Conservation (phyloP, 495 filamentous ascomycete genomes). For the Daldinia caldariorum region DNA sequence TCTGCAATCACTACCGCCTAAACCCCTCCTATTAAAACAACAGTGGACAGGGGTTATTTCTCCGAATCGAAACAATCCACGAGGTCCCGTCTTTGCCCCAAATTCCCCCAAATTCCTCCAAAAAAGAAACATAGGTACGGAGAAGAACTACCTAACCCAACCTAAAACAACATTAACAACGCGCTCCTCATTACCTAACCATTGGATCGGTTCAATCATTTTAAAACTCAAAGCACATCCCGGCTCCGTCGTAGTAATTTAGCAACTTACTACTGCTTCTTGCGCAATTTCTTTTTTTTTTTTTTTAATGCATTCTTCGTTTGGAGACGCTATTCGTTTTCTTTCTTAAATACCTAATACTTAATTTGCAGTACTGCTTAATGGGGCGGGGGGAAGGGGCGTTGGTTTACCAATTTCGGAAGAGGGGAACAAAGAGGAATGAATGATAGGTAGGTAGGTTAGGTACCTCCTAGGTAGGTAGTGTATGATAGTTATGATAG, state of each 20-base stretch:
- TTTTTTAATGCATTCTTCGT: conserved; percentile 30
- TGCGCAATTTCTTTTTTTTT: conserved; percentile 29
- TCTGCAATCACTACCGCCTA: neutral
- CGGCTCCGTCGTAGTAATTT: conserved; percentile 16
- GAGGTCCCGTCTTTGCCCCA: too few relatives aligned
- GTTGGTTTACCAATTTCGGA: conserved; percentile 32
- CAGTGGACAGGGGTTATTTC: conserved; percentile 8
- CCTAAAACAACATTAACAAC: conserved; percentile 24
- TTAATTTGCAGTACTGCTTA: too few relatives aligned
- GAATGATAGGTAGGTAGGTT: neutral
- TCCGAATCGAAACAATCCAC: conserved; percentile 29
- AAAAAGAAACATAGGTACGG: too few relatives aligned
- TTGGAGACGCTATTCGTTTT: neutral
- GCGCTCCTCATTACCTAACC: conserved; percentile 8
- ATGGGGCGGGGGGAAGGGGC: too few relatives aligned
- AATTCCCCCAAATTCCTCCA: conserved; percentile 1
- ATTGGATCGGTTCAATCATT: conserved; percentile 34
- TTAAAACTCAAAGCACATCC: conserved; percentile 32
- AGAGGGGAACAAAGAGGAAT: conserved; percentile 22
- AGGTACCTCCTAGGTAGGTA: too few relatives aligned
- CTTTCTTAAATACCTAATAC: conserved; percentile 5
- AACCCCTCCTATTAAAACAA: conserved; percentile 35
- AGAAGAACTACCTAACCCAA: too few relatives aligned
- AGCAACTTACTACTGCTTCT: conserved; percentile 7
- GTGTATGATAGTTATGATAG: neutral